A percentile compares a stretch with the other conserved stretches of the same genome.
Conservation (phyloP, 768 basidiomycete species). For the Paxillus rubicundulus region DNA sequence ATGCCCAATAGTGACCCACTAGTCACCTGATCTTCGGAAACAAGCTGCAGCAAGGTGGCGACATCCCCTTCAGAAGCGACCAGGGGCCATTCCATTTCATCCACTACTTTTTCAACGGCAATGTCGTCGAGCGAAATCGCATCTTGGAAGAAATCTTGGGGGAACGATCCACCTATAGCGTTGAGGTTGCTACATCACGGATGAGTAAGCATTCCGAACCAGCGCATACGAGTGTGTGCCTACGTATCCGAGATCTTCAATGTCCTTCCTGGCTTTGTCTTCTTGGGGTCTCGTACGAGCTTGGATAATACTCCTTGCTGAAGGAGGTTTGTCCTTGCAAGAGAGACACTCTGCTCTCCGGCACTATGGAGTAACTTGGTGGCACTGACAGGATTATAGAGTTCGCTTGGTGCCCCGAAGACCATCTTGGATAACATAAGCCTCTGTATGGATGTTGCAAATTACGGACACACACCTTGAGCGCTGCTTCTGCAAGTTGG, state of each 20-base stretch:
- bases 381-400: slow-evolving; percentile 61
- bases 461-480: slow-evolving; percentile 52
- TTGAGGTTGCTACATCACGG: slow-evolving; percentile 56
- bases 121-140: slow-evolving; percentile 62
- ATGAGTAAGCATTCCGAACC: neutral
- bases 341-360: slow-evolving; percentile 54
- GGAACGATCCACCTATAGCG: slow-evolving; percentile 60
- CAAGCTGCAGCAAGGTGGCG: slow-evolving; percentile 72
- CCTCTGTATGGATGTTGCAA: neutral
- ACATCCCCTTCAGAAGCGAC: slow-evolving; percentile 79
- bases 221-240: slow-evolving; percentile 5
- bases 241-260: slow-evolving; percentile 76
- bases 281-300: slow-evolving; percentile 57
- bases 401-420: slow-evolving; percentile 67
- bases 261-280: slow-evolving; percentile 67
- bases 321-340: slow-evolving; percentile 59
- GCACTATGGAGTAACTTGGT: slow-evolving; percentile 53
- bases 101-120: slow-evolving; percentile 44
- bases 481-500: slow-evolving; percentile 59
- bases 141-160: slow-evolving; percentile 68
- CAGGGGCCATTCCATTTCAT: slow-evolving; percentile 77
- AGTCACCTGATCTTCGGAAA: slow-evolving; percentile 74
- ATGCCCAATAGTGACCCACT: neutral
- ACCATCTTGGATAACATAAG: slow-evolving; percentile 56
- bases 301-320: slow-evolving; percentile 66